These are phyloP conservation scores for Fusarium tanahbumbuense DNA, from an alignment of 2,329 filamentous ascomycete genomes.

Conservation along the genomic window DNA sequence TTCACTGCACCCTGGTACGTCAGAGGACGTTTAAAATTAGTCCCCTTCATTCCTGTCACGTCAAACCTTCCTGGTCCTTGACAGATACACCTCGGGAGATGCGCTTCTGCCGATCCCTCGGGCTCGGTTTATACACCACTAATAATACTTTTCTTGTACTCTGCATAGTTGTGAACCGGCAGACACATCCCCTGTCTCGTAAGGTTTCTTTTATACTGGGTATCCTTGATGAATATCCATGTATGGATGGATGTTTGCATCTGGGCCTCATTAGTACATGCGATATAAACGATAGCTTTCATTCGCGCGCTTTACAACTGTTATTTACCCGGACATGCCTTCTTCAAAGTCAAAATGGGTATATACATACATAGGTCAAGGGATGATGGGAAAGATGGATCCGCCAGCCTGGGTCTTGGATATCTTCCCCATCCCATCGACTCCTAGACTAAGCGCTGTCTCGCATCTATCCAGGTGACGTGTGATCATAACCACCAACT, in stretches of 20 bases:
- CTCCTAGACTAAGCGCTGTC: neutral
- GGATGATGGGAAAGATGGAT: neutral
- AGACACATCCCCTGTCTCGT: constrained; percentile 5
- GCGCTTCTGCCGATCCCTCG: constrained; percentile 27
- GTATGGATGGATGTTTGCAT: neutral
- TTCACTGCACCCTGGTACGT: neutral
- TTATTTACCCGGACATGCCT: neutral
- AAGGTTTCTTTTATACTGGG: constrained; percentile 4
- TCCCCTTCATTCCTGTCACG: neutral
- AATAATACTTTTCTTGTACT: neutral
- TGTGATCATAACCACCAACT: neutral
- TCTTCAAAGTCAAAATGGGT: neutral
- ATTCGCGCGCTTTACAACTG: neutral
- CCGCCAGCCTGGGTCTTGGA: constrained; percentile 22
- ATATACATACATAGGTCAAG: neutral
- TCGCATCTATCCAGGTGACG: neutral
- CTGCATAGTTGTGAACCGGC: neutral
- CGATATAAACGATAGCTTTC: neutral
- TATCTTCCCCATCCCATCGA: neutral
- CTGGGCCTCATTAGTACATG: constrained; percentile 2
- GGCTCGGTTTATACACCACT: constrained; percentile 2
- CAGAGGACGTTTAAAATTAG: constrained; percentile 3
- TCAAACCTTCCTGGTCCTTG: constrained; percentile 15
- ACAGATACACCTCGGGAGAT: constrained; percentile 1
- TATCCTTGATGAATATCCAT: neutral